These are phyloP conservation scores for Solanum stenotomum DNA, from an alignment of 257 asterid genomes.

Conservation along the genomic window DNA sequence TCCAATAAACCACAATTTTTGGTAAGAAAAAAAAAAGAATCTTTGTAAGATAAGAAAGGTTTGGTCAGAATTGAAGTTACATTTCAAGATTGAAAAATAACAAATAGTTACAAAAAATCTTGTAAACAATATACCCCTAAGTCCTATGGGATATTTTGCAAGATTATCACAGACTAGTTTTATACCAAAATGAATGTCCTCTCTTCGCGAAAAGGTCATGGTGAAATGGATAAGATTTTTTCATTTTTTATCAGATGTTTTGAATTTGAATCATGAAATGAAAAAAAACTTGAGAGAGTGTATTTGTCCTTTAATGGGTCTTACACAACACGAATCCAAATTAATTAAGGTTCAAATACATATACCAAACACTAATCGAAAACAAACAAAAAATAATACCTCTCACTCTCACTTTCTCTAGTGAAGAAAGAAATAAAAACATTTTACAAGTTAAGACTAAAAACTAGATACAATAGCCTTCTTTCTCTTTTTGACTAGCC, in stretches of 20 bases:
- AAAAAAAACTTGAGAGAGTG: neutral
- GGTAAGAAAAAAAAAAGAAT: neutral
- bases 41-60: neutral
- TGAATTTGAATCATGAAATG: fast-evolving
- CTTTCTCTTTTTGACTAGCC: neutral
- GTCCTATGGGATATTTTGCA: neutral
- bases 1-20: neutral
- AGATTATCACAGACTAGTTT: neutral
- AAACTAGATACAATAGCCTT: neutral
- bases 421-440: neutral
- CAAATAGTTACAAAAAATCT: neutral
- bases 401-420: neutral
- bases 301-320: neutral
- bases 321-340: neutral
- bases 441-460: neutral
- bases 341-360: neutral
- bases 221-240: neutral
- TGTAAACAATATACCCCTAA: neutral
- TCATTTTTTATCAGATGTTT: neutral
- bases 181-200: neutral
- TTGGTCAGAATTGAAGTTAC: neutral
- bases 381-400: neutral
- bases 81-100: neutral
- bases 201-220: fast-evolving
- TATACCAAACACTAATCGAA: neutral